Evolutionary conservation across 2,329 filamentous ascomycete genomes (phyloP).

Genomic region (Fusarium pseudocircinatum): DNA sequence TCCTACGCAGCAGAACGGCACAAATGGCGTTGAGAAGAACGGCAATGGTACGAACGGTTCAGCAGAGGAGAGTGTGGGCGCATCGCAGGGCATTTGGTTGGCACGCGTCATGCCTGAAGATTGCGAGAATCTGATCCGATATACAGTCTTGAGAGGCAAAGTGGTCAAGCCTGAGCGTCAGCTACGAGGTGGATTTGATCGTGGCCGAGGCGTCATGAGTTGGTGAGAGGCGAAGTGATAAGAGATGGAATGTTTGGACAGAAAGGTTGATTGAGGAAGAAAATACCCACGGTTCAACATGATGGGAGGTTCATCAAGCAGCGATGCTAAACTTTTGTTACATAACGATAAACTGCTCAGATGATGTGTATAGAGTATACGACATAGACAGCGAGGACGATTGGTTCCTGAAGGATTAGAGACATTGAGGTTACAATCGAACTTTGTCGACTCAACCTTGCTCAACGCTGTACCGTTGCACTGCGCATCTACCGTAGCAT

Average conservation of each 20-base stretch:
- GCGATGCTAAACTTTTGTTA: background rate
- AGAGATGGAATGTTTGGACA: background rate
- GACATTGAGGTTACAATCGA: background rate
- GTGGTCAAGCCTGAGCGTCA: conserved; percentile 89
- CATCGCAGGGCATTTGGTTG: conserved; percentile 92
- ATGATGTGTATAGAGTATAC: conserved; percentile 2
- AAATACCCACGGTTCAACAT: conserved; percentile 7
- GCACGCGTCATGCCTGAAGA: conserved; percentile 86
- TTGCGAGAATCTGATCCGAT: conserved; percentile 90
- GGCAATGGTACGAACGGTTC: conserved; percentile 15
- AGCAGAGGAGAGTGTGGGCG: conserved; percentile 61
- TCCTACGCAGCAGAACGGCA: conserved; percentile 39
- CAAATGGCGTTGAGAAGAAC: conserved; percentile 40
- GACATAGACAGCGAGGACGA: background rate
- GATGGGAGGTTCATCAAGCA: background rate
- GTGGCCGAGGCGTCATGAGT: conserved; percentile 80
- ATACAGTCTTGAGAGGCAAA: conserved; percentile 92
- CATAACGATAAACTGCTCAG: background rate
- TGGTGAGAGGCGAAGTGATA: conserved; percentile 69
- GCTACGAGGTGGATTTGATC: conserved; percentile 89
- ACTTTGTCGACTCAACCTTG: background rate
- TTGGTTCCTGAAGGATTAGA: background rate
- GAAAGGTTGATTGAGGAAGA: background rate
- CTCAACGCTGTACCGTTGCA: background rate
- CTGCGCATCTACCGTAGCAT: background rate